Percentiles rank a stretch among this genome's conserved stretches.
Conservation (phyloP, 1,284 basidiomycete genomes). For the Phlebopus sp. region DNA sequence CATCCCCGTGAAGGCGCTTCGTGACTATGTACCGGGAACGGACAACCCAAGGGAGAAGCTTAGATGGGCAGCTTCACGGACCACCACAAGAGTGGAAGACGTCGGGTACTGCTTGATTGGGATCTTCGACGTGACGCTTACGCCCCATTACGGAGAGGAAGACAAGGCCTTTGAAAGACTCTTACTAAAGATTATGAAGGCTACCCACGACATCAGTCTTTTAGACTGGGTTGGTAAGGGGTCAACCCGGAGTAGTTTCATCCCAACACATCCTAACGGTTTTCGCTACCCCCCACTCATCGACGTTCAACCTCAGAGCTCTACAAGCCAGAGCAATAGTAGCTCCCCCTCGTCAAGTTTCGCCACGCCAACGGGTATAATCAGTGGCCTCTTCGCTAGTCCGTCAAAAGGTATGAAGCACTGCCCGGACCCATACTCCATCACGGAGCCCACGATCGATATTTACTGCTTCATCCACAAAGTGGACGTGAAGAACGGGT, state of each 20-base stretch:
- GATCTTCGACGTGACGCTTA: slow-evolving; percentile 7
- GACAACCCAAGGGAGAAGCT: slow-evolving; percentile 4
- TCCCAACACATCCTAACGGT: background rate
- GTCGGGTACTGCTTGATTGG: slow-evolving; percentile 6
- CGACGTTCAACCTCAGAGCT: background rate
- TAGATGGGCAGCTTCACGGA: slow-evolving; percentile 2
- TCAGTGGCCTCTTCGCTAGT: background rate
- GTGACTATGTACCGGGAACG: slow-evolving; percentile 1
- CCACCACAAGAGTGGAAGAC: slow-evolving; percentile 3
- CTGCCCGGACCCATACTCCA: background rate
- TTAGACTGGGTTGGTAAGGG: slow-evolving; percentile 6
- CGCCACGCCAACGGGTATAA: background rate
- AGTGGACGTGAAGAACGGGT: background rate
- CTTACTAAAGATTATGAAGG: slow-evolving; percentile 1
- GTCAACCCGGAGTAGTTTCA: background rate
- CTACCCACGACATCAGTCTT: slow-evolving; percentile 3
- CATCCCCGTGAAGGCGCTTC: background rate
- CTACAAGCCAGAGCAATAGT: background rate
- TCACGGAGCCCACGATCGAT: background rate
- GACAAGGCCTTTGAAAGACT: slow-evolving; percentile 7
- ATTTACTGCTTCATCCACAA: slow-evolving; percentile 2
- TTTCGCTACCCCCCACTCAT: background rate
- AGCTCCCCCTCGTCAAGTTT: background rate
- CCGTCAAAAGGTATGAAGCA: background rate
- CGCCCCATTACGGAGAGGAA: slow-evolving; percentile 7